Evolutionary conservation across 2,329 filamentous ascomycete genomes (phyloP).

Genomic region (Diaporthe australafricana): DNA sequence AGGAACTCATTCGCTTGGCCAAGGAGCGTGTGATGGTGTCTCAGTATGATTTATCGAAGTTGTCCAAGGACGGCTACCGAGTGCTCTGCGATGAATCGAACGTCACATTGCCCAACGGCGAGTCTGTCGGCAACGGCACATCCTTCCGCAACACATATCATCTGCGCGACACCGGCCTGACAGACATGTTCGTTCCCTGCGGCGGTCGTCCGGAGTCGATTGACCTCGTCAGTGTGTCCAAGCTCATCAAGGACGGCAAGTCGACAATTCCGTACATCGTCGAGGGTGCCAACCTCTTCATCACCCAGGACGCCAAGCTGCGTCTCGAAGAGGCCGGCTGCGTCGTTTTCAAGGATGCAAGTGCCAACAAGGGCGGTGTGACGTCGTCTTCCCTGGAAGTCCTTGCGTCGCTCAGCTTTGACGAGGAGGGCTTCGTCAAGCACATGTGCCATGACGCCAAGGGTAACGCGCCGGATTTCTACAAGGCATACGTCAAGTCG

Average conservation of each 20-base stretch:
- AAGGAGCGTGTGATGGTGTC: constrained; percentile 90
- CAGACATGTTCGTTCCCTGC: constrained; percentile 94
- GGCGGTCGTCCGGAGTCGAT: constrained; percentile 97
- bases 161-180: constrained; percentile 79
- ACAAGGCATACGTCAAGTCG: constrained; percentile 90
- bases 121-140: constrained; percentile 90
- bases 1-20: constrained; percentile 86
- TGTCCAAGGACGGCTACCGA: constrained; percentile 89
- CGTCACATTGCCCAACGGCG: constrained; percentile 86
- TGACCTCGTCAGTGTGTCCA: constrained; percentile 86
- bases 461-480: constrained; percentile 87
- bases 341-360: constrained; percentile 96
- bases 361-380: constrained; percentile 98
- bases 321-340: constrained; percentile 95
- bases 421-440: constrained; percentile 86
- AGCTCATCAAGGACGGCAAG: constrained; percentile 92
- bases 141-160: constrained; percentile 98
- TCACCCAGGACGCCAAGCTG: constrained; percentile 97
- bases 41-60: constrained; percentile 85
- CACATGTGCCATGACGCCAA: constrained; percentile 89
- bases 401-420: constrained; percentile 92
- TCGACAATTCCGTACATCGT: constrained; percentile 92
- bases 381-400: constrained; percentile 98
- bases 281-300: constrained; percentile 97
- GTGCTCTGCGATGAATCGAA: constrained; percentile 93